A percentile compares a stretch with the other conserved stretches of the same genome.
Conservation (phyloP, 176 grass and related monocot species). For the Avena sativa region DNA sequence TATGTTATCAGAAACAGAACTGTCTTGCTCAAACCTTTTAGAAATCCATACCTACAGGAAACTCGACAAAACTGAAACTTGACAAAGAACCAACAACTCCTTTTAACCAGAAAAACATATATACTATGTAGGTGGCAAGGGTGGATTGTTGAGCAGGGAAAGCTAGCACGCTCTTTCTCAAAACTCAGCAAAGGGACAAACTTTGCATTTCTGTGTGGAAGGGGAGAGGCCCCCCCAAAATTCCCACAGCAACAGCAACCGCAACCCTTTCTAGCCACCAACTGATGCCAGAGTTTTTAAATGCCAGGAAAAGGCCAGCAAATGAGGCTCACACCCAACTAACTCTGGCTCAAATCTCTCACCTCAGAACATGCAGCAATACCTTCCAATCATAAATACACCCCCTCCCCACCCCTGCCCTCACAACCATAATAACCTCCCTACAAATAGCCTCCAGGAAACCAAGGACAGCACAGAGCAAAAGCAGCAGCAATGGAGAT, state of each 20-base stretch:
- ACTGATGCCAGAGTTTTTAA: conserved; percentile 58
- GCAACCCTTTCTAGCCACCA: conserved; percentile 49
- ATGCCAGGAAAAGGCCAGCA: conserved; percentile 70
- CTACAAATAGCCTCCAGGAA: conserved; percentile 56
- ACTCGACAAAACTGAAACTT: conserved; percentile 31
- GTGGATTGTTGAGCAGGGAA: conserved; percentile 32
- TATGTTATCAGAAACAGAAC: conserved; percentile 22
- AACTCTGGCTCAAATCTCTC: conserved; percentile 70
- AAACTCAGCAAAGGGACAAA: conserved; percentile 54
- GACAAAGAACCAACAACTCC: conserved; percentile 36
- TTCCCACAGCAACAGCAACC: conserved; percentile 41
- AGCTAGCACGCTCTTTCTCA: conserved; percentile 40
- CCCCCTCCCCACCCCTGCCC: conserved; percentile 37
- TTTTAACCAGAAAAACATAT: conserved; percentile 26
- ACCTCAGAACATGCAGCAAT: conserved; percentile 60
- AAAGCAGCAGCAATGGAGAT: conserved; percentile 69
- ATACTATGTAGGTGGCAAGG: conserved; percentile 33
- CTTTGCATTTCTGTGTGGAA: conserved; percentile 46
- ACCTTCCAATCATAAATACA: conserved; percentile 59
- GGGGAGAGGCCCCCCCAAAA: conserved; percentile 35
- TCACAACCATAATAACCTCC: conserved; percentile 68
- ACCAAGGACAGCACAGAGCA: conserved; percentile 28
- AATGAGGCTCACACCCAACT: conserved; percentile 70
- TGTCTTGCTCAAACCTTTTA: background rate
- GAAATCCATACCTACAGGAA: conserved; percentile 34